Percentiles rank a stretch among this genome's conserved stretches.
These are phyloP conservation scores for Solanum sejunctum DNA, from an alignment of 257 asterid species.

Conservation along the genomic window DNA sequence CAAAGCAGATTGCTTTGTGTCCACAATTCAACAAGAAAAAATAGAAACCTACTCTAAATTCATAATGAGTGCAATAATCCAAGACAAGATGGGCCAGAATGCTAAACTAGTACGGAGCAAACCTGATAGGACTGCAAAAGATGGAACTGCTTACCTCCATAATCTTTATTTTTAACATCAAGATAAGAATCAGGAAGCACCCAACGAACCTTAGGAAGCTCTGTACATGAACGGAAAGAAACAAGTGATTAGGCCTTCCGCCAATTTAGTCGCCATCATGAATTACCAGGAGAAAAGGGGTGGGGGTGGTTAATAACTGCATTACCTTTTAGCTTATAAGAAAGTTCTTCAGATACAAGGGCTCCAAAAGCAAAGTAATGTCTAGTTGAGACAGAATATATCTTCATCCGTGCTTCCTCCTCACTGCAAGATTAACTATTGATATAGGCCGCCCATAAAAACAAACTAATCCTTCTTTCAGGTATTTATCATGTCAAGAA, in stretches of 20 bases:
- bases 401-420: constrained; percentile 92
- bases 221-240: constrained; percentile 24
- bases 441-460: neutral
- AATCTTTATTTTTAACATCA: constrained; percentile 83
- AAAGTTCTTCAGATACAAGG: constrained; percentile 5
- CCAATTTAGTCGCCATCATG: neutral
- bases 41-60: neutral
- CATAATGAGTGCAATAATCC: neutral
- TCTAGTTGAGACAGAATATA: constrained; percentile 7
- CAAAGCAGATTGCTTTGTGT: neutral
- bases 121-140: neutral
- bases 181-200: constrained; percentile 97
- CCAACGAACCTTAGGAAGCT: constrained; percentile 75
- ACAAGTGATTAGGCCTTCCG: neutral
- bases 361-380: constrained; percentile 8
- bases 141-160: constrained; percentile 57
- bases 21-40: neutral
- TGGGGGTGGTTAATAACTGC: neutral
- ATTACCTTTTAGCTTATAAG: constrained; percentile 4
- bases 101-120: neutral
- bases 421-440: constrained; percentile 33
- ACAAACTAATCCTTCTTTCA: neutral
- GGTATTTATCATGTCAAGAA: neutral
- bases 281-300: neutral
- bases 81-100: neutral